Evolutionary conservation across 2,329 filamentous ascomycete genomes (phyloP).

Genomic region (Cladosporium cucumerinum): DNA sequence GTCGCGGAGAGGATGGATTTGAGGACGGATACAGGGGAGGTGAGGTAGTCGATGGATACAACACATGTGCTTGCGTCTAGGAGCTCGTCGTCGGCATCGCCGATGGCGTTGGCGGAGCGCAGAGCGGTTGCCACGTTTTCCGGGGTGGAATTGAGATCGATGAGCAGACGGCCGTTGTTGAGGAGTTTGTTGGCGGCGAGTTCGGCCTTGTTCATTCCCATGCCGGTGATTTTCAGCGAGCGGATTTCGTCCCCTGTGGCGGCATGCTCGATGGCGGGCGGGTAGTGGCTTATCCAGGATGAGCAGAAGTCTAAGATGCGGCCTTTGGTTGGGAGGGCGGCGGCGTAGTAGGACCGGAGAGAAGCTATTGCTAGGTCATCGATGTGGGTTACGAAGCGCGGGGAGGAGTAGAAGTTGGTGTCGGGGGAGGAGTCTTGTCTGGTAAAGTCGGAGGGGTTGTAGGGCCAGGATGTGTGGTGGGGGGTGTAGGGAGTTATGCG

Average conservation of each 20-base stretch:
- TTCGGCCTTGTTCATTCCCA: slow-evolving; percentile 49
- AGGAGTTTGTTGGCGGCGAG: slow-evolving; percentile 42
- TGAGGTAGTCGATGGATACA: slow-evolving; percentile 53
- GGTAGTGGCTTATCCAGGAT: slow-evolving; percentile 50
- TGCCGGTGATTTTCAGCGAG: slow-evolving; percentile 42
- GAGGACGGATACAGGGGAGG: slow-evolving; percentile 46
- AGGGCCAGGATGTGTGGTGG: slow-evolving; percentile 35
- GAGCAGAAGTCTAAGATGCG: slow-evolving; percentile 50
- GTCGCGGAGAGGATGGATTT: slow-evolving; percentile 40
- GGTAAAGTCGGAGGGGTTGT: slow-evolving; percentile 38
- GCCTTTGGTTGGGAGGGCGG: slow-evolving; percentile 40
- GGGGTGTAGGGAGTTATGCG: slow-evolving; percentile 28
- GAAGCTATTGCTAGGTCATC: slow-evolving; percentile 48
- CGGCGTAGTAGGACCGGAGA: slow-evolving; percentile 47
- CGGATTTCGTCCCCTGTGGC: not conserved
- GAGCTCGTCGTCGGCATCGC: slow-evolving; percentile 9
- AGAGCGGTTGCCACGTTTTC: slow-evolving; percentile 28
- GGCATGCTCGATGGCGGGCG: slow-evolving; percentile 28
- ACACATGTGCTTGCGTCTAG: slow-evolving; percentile 51
- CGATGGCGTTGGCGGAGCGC: slow-evolving; percentile 15
- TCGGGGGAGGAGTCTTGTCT: slow-evolving; percentile 39
- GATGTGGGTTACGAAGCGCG: slow-evolving; percentile 54
- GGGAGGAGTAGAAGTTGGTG: slow-evolving; percentile 39
- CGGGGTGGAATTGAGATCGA: slow-evolving; percentile 46
- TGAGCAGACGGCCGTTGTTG: slow-evolving; percentile 33